Evolutionary conservation across 176 grass and related monocot species (phyloP).

Genomic region (Musa beccarii): DNA sequence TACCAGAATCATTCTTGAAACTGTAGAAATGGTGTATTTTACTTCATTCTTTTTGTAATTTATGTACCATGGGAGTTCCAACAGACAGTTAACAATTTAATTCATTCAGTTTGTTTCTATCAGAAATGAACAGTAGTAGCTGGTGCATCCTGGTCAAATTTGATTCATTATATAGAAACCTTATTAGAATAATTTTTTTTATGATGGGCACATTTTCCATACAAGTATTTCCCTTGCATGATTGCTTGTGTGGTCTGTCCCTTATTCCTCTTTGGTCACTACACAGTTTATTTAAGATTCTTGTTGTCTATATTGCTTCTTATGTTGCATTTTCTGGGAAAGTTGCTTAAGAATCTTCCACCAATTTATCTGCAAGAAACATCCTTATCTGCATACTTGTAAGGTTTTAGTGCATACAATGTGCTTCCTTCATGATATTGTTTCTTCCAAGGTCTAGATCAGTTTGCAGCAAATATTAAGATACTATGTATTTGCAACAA

Average conservation of each 20-base stretch:
- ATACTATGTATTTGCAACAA: too few relatives aligned
- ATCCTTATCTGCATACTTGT: not conserved
- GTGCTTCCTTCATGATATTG: not conserved
- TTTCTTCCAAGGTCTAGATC: not conserved
- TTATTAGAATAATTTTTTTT: too few relatives aligned
- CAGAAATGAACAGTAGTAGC: not conserved
- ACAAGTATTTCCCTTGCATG: not conserved
- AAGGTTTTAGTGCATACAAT: not conserved
- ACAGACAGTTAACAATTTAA: slow-evolving; percentile 11
- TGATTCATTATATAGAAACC: not conserved
- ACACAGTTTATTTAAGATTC: not conserved
- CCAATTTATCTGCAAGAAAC: not conserved
- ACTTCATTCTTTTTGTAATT: slow-evolving; percentile 29
- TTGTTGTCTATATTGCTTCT: not conserved
- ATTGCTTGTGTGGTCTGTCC: not conserved
- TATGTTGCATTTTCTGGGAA: not conserved
- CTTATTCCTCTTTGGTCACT: not conserved
- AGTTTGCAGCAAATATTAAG: too few relatives aligned
- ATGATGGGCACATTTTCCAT: not conserved
- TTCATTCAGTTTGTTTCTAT: slow-evolving; percentile 5
- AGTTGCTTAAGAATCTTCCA: not conserved
- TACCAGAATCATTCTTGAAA: slow-evolving; percentile 18
- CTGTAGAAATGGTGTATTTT: slow-evolving; percentile 23
- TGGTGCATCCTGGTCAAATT: slow-evolving; percentile 2
- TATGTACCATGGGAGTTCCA: slow-evolving; percentile 3